phyloP scores from a whole-genome alignment of 2,329 filamentous ascomycete species.

The Elsinoe necatrix region DNA sequence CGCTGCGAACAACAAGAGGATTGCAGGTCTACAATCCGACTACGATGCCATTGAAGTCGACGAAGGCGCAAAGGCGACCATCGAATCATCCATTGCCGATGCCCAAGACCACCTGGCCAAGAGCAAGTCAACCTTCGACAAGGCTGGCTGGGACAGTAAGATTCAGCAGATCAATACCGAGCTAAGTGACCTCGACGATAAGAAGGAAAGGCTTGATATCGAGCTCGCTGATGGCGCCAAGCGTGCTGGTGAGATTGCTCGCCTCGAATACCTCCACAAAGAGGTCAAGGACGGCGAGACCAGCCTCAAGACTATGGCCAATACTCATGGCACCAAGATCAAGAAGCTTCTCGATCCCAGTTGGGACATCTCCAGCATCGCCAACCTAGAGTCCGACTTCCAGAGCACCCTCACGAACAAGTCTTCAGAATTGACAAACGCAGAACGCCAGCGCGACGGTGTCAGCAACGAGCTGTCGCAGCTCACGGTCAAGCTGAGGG shows the following conservation, averaged over 20 bases:
- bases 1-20: slow-evolving; percentile 61
- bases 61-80: slow-evolving; percentile 69
- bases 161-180: slow-evolving; percentile 58
- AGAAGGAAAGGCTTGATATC: slow-evolving; percentile 61
- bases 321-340: slow-evolving; percentile 65
- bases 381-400: slow-evolving; percentile 57
- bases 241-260: slow-evolving; percentile 71
- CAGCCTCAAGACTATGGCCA: slow-evolving; percentile 67
- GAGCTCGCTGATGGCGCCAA: slow-evolving; percentile 78
- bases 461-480: slow-evolving; percentile 66
- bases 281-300: slow-evolving; percentile 65
- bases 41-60: slow-evolving; percentile 70
- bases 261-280: slow-evolving; percentile 73
- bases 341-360: slow-evolving; percentile 52
- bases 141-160: slow-evolving; percentile 60
- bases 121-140: slow-evolving; percentile 54
- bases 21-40: slow-evolving; percentile 56
- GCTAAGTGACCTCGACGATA: slow-evolving; percentile 61
- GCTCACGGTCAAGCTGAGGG: slow-evolving; percentile 63
- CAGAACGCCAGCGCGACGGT: slow-evolving; percentile 61
- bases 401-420: slow-evolving; percentile 54
- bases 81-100: slow-evolving; percentile 66
- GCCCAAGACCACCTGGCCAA: slow-evolving; percentile 54
- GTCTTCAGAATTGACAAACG: slow-evolving; percentile 50
- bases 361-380: slow-evolving; percentile 56